Evolutionary conservation across 2,329 filamentous ascomycete genomes (phyloP).

Genomic region (Aspergillus novofumigatus): DNA sequence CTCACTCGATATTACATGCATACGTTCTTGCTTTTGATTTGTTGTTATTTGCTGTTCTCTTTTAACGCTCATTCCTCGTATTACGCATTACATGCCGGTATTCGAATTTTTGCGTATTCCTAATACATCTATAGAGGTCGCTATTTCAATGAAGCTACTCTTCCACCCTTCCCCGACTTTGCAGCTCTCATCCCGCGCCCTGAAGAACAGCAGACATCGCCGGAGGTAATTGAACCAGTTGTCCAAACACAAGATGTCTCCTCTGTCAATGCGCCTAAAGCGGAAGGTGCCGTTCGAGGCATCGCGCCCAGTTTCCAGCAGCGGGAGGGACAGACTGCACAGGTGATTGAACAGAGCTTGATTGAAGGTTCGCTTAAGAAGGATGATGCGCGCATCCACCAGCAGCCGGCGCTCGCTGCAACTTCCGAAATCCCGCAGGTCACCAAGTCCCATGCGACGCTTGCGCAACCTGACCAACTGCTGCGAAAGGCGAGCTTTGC

Average conservation of each 20-base stretch:
- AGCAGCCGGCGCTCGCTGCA: constrained; percentile 8
- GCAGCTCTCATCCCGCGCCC: constrained; percentile 28
- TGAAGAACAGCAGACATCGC: constrained; percentile 21
- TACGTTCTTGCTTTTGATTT: constrained; percentile 3
- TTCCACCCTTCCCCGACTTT: constrained; percentile 41
- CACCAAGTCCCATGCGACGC: constrained; percentile 11
- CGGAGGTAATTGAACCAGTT: constrained; percentile 37
- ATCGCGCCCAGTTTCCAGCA: constrained; percentile 2
- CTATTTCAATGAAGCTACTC: constrained; percentile 53
- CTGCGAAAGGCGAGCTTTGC: constrained; percentile 29
- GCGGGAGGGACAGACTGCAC: constrained; percentile 1
- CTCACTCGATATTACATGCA: neutral
- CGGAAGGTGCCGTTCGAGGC: constrained; percentile 13
- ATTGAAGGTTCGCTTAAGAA: constrained; percentile 8
- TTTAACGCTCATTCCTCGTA: constrained; percentile 1
- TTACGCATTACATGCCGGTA: constrained; percentile 1
- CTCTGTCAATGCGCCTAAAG: constrained; percentile 12
- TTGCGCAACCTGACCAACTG: constrained; percentile 49
- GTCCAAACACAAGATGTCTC: constrained; percentile 25
- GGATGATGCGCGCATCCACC: constrained; percentile 3
- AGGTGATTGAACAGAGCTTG: constrained; percentile 6
- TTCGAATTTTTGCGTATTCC: constrained; percentile 1
- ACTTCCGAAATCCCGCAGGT: constrained; percentile 10
- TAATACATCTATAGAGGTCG: constrained; percentile 45
- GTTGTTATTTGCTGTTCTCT: neutral